Base-by-base conservation (phyloP, 305 asterid species). In the Fraxinus paxiana region DNA sequence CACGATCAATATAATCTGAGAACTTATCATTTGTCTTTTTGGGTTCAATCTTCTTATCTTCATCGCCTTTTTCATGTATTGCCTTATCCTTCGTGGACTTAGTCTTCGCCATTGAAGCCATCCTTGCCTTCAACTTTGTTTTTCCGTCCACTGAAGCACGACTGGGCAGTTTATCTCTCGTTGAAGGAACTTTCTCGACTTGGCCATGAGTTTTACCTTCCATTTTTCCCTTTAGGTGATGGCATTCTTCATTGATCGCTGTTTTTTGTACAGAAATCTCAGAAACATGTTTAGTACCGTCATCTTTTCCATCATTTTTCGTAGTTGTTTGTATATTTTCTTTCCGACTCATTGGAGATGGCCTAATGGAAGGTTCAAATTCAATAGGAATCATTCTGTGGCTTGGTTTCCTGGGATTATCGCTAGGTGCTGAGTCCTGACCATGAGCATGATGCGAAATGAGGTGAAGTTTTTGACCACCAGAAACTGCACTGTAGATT, bases 1-100 rank as follows among this genome's bases (percentile, higher is more conserved):
- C 86, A 12, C 72, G 79, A 6, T 18, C 77, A 10, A 84, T 87
- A 35, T 90, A 91, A 24, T 79, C 83, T 0, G 90, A 61, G 61
- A 85, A 87, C 73, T 20, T 77, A 17, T 65, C 76, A 38, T 75
- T 24, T 4, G 37, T 9, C 20, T 13, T 13, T 26, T 67, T 28
- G 37, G 1, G 18, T 30, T 67, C 73, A 67, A 13, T 28, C 38
- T 67, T 67, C 73, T 67, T 77, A n/a, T 3, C n/a, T 8, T 20
- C 6, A 4, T 70, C 59, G 0, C 41, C 38, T 18, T 15, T 35
- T 22, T 48, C 61, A 15, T 48, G 61, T 48, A 48, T 4, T n/a
- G 61, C 8, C 61, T 77, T 80, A 1, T 79, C 69, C 73, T 74
- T 73, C 5, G 7, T 5, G 35, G 56, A 30, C 78, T 30, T 26